A percentile compares a stretch with the other conserved stretches of the same genome.
These are phyloP conservation scores for Saxophila tyrrhenica DNA, from an alignment of 495 filamentous ascomycete genomes.

Conservation along the genomic window DNA sequence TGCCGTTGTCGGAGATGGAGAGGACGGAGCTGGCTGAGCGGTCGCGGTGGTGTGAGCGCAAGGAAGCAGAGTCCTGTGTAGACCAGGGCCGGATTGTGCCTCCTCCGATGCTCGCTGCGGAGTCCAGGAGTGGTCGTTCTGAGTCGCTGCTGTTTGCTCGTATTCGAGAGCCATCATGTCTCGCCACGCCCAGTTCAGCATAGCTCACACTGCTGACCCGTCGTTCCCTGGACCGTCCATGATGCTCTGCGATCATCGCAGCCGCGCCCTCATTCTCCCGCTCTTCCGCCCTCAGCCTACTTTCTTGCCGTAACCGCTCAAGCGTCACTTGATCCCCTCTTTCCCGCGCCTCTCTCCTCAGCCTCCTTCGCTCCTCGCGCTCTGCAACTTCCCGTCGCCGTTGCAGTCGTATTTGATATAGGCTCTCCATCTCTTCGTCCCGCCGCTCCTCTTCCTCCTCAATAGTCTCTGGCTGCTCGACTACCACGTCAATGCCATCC, in stretches of 20 bases:
- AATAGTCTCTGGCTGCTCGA: constrained; percentile 67
- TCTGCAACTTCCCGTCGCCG: constrained; percentile 65
- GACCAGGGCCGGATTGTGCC: constrained; percentile 18
- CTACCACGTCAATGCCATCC: constrained; percentile 79
- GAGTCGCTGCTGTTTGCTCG: constrained; percentile 71
- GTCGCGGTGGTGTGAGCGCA: constrained; percentile 22
- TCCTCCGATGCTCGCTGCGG: constrained; percentile 48
- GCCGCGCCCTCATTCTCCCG: constrained; percentile 8
- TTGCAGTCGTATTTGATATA: constrained; percentile 80
- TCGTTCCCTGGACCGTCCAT: constrained; percentile 52
- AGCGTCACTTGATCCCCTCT: constrained; percentile 55
- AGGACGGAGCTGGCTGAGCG: constrained; percentile 23
- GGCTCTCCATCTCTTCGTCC: constrained; percentile 84
- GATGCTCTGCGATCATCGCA: constrained; percentile 52
- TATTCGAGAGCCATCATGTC: constrained; percentile 79
- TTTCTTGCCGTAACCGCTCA: constrained; percentile 43
- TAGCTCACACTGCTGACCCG: constrained; percentile 79
- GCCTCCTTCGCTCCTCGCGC: constrained; percentile 58
- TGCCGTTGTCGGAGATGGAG: constrained; percentile 19
- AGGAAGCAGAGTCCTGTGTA: constrained; percentile 14
- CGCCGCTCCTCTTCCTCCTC: constrained; percentile 68
- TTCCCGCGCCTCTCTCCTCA: constrained; percentile 56
- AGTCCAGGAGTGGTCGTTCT: constrained; percentile 63
- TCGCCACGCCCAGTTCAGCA: constrained; percentile 70
- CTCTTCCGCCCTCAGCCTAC: constrained; percentile 21